These are phyloP conservation scores for Silene coronaria DNA, from an alignment of 179 eudicot genomes.

Conservation along the genomic window DNA sequence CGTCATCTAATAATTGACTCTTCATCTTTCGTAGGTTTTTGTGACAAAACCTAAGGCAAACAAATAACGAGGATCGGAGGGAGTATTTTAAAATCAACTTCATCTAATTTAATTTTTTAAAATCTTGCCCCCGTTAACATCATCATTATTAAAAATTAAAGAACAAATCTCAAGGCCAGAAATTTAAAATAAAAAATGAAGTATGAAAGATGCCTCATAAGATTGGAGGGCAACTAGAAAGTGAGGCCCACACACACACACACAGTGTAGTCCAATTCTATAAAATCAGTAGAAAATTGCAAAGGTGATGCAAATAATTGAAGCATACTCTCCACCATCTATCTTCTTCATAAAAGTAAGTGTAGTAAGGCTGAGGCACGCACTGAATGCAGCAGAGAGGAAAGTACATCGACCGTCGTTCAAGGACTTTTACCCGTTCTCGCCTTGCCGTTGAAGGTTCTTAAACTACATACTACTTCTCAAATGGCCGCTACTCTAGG, in stretches of 20 bases:
- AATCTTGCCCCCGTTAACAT: too few species aligned
- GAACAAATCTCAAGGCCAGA: too few species aligned
- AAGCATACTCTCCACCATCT: slow-evolving; percentile 12
- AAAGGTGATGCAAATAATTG: slow-evolving; percentile 4
- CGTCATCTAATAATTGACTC: too few species aligned
- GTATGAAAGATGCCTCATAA: too few species aligned
- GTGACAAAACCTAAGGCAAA: too few species aligned
- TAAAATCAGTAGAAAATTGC: slow-evolving; percentile 10
- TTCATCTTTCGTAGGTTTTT: too few species aligned
- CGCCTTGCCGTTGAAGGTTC: slow-evolving; percentile 77
- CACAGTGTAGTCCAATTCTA: neutral
- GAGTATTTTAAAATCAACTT: too few species aligned
- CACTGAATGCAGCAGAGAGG: slow-evolving; percentile 70
- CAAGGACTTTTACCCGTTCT: slow-evolving; percentile 67
- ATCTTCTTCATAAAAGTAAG: neutral
- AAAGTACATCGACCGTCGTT: slow-evolving; percentile 46
- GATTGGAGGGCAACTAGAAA: too few species aligned
- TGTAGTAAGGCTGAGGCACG: neutral
- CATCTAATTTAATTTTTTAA: too few species aligned
- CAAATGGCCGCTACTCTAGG: neutral
- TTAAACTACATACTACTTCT: slow-evolving; percentile 10
- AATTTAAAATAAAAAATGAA: too few species aligned
- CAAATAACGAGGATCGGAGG: too few species aligned
- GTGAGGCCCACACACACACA: neutral
- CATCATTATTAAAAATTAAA: too few species aligned